Percentiles rank a stretch among this genome's conserved stretches.
Conservation (phyloP, 2,329 filamentous ascomycete species). For the Verticillium alfalfae region DNA sequence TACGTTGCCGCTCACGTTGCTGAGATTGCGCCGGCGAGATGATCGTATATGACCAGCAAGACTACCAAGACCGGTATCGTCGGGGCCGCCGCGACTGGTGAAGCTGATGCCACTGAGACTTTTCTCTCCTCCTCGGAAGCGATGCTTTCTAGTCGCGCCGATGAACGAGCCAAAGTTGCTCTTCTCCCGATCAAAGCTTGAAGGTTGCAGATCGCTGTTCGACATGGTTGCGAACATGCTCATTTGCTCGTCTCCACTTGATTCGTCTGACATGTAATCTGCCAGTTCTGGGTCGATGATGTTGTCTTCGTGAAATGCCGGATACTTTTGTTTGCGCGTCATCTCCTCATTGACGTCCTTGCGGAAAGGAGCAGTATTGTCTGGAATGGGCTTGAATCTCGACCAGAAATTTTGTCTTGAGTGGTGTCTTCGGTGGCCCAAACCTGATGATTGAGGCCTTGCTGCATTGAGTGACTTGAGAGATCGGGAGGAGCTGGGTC, state of each 20-base stretch:
- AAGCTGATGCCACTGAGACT: constrained; percentile 67
- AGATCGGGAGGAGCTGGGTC: constrained; percentile 92
- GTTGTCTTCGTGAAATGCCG: constrained; percentile 97
- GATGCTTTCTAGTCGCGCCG: constrained; percentile 68
- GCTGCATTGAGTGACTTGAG: constrained; percentile 66
- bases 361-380: constrained; percentile 85
- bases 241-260: constrained; percentile 87
- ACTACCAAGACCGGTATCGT: constrained; percentile 54
- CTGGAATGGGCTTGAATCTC: constrained; percentile 63
- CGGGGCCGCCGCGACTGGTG: constrained; percentile 58
- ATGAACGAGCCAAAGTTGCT: constrained; percentile 67
- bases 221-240: constrained; percentile 75
- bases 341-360: constrained; percentile 63
- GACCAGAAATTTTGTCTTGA: constrained; percentile 82
- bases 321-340: constrained; percentile 60
- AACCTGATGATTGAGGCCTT: constrained; percentile 63
- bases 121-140: constrained; percentile 68
- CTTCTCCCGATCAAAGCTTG: constrained; percentile 69
- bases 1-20: constrained; percentile 66
- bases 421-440: constrained; percentile 74
- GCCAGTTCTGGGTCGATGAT: constrained; percentile 97
- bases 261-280: constrained; percentile 92
- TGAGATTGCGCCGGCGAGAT: constrained; percentile 73
- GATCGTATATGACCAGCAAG: constrained; percentile 56
- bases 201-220: constrained; percentile 56